Conservation (phyloP, 805 yeast species). For the Hanseniaspora valbyensis region DNA sequence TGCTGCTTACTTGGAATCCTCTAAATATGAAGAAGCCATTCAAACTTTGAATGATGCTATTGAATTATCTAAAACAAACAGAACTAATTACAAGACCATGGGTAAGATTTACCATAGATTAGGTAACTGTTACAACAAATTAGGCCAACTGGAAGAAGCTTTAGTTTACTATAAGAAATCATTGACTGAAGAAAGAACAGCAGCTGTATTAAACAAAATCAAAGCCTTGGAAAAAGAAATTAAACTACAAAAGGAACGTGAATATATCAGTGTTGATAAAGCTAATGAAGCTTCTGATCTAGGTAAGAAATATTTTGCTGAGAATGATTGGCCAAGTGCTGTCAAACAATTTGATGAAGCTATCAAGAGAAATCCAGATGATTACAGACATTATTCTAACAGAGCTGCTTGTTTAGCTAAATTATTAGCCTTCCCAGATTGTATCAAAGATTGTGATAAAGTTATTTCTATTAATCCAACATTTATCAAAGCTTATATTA, state of each 20-base stretch:
- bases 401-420: conserved; percentile 96
- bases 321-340: conserved; percentile 94
- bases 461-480: conserved; percentile 83
- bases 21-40: conserved; percentile 78
- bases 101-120: conserved; percentile 90
- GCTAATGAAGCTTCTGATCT: conserved; percentile 91
- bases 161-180: conserved; percentile 75
- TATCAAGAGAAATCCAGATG: conserved; percentile 93
- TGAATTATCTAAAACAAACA: conserved; percentile 76
- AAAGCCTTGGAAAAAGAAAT: conserved; percentile 78
- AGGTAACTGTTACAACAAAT: conserved; percentile 71
- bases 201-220: conserved; percentile 79
- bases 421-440: conserved; percentile 94
- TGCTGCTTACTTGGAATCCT: conserved; percentile 95
- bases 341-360: conserved; percentile 91
- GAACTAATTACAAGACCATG: conserved; percentile 83
- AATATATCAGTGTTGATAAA: conserved; percentile 76
- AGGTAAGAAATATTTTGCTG: conserved; percentile 81
- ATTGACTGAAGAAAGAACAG: conserved; percentile 92
- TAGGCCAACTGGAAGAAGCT: conserved; percentile 61
- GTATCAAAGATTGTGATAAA: conserved; percentile 77
- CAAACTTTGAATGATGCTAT: conserved; percentile 70
- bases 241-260: conserved; percentile 63
- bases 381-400: conserved; percentile 92
- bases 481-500: conserved; percentile 87